Conservation (phyloP, 768 basidiomycete genomes). For the Boletus bicolor region DNA sequence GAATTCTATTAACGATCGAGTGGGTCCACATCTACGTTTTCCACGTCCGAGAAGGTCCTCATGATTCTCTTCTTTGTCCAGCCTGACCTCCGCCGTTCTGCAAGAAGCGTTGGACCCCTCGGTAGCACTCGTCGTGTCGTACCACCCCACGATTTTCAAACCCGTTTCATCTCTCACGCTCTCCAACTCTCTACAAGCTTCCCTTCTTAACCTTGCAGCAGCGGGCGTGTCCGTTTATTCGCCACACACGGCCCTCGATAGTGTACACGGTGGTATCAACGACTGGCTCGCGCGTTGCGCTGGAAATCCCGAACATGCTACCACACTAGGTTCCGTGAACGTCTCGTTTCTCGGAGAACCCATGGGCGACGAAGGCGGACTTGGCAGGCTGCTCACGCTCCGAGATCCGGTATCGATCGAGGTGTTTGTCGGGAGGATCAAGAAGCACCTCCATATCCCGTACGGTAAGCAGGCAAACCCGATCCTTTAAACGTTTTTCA, state of each 20-base stretch:
- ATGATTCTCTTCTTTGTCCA: slow-evolving; percentile 34
- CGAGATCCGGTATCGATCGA: slow-evolving; percentile 53
- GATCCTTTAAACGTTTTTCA: slow-evolving; percentile 6
- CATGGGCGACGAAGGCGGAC: slow-evolving; percentile 50
- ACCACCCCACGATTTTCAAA: slow-evolving; percentile 84
- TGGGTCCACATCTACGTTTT: slow-evolving; percentile 29
- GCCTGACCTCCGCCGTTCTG: slow-evolving; percentile 70
- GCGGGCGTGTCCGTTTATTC: slow-evolving; percentile 82
- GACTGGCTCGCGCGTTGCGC: slow-evolving; percentile 77
- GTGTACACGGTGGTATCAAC: slow-evolving; percentile 81
- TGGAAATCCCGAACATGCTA: slow-evolving; percentile 33
- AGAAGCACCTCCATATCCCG: slow-evolving; percentile 57
- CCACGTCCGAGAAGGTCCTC: slow-evolving; percentile 6
- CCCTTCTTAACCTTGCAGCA: slow-evolving; percentile 75
- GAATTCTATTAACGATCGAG: slow-evolving; percentile 71
- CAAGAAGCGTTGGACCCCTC: slow-evolving; percentile 61
- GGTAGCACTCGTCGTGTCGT: slow-evolving; percentile 69
- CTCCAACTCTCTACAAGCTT: slow-evolving; percentile 71
- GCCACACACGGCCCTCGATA: slow-evolving; percentile 88
- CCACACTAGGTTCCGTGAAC: slow-evolving; percentile 25
- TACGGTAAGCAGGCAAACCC: slow-evolving; percentile 44
- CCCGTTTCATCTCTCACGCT: slow-evolving; percentile 75
- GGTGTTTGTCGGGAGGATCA: slow-evolving; percentile 65
- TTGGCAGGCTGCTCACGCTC: slow-evolving; percentile 68
- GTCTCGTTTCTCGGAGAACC: slow-evolving; percentile 39